phyloP scores from a whole-genome alignment of 495 filamentous ascomycete species.

The Penicillium pulvis region DNA sequence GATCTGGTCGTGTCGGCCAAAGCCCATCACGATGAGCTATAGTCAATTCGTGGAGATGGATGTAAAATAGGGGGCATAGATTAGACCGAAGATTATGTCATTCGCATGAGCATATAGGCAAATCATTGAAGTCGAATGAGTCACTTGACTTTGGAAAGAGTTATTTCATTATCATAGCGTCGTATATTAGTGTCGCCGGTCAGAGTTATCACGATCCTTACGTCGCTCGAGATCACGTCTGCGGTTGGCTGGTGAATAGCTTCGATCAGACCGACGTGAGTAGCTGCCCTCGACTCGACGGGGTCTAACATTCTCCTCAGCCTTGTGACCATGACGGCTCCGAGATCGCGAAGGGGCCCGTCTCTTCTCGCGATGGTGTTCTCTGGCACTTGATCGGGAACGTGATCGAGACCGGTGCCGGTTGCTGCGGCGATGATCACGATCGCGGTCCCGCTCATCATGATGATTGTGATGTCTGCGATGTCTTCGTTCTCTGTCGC shows the following conservation, averaged over 20 bases:
- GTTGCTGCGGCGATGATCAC: slow-evolving; percentile 35
- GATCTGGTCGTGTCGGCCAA: slow-evolving; percentile 42
- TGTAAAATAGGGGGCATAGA: slow-evolving; percentile 31
- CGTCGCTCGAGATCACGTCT: slow-evolving; percentile 28
- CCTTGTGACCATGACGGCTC: slow-evolving; percentile 32
- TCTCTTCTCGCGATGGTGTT: slow-evolving; percentile 25
- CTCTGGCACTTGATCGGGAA: slow-evolving; percentile 35
- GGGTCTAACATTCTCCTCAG: slow-evolving; percentile 23
- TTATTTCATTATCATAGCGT: not conserved
- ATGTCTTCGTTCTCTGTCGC: slow-evolving; percentile 40
- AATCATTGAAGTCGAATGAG: not conserved
- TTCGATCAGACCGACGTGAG: slow-evolving; percentile 15
- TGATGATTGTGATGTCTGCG: slow-evolving; percentile 40
- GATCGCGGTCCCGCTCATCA: slow-evolving; percentile 26
- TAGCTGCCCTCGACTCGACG: slow-evolving; percentile 30
- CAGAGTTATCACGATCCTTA: slow-evolving; percentile 30
- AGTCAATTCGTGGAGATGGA: slow-evolving; percentile 8
- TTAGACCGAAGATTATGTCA: slow-evolving; percentile 13
- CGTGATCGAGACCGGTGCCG: slow-evolving; percentile 38
- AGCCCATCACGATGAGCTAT: slow-evolving; percentile 47
- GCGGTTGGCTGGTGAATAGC: slow-evolving; percentile 32
- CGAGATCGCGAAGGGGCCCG: slow-evolving; percentile 35
- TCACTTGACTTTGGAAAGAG: not conserved
- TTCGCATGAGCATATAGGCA: not conserved
- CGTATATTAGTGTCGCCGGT: slow-evolving; percentile 25